phyloP scores from a whole-genome alignment of 129 eudicot species.

The Helichrysum umbraculigerum region DNA sequence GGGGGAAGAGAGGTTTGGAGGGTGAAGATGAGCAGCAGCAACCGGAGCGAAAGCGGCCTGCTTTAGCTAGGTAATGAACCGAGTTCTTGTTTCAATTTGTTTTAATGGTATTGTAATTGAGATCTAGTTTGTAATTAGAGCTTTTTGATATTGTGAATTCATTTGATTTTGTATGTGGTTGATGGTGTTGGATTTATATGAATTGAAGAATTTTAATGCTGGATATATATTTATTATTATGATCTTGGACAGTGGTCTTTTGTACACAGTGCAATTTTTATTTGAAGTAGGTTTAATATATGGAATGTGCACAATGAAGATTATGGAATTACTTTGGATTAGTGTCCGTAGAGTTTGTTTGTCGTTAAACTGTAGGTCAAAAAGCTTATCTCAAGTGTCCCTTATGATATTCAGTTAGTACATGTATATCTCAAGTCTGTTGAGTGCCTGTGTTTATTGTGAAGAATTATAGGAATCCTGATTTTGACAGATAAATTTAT shows the following conservation, averaged over 20 bases:
- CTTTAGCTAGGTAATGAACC: slow-evolving; percentile 79
- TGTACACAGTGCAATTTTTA: slow-evolving; percentile 11
- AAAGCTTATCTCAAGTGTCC: not conserved
- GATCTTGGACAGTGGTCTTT: not conserved
- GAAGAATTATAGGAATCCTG: not conserved
- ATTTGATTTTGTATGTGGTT: not conserved
- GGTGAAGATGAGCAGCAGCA: slow-evolving; percentile 64
- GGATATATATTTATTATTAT: not conserved
- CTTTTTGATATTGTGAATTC: not conserved
- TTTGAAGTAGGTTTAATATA: not conserved
- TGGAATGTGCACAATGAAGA: not conserved
- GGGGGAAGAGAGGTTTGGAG: slow-evolving; percentile 82
- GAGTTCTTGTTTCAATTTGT: not conserved
- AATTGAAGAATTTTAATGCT: not conserved
- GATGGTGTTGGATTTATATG: not conserved
- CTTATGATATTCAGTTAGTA: not conserved
- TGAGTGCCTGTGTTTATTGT: not conserved
- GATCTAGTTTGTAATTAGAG: slow-evolving; percentile 23
- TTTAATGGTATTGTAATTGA: slow-evolving; percentile 16
- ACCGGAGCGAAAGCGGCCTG: slow-evolving; percentile 87
- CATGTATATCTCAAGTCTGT: not conserved
- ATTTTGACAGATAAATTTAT: slow-evolving; percentile 23
- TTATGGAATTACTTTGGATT: slow-evolving; percentile 9
- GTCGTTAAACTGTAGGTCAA: not conserved
- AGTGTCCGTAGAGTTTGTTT: slow-evolving; percentile 22